A percentile compares a stretch with the other conserved stretches of the same genome.
Evolutionary conservation across 331 rosid species (phyloP).

Genomic region (Arachis monticola): DNA sequence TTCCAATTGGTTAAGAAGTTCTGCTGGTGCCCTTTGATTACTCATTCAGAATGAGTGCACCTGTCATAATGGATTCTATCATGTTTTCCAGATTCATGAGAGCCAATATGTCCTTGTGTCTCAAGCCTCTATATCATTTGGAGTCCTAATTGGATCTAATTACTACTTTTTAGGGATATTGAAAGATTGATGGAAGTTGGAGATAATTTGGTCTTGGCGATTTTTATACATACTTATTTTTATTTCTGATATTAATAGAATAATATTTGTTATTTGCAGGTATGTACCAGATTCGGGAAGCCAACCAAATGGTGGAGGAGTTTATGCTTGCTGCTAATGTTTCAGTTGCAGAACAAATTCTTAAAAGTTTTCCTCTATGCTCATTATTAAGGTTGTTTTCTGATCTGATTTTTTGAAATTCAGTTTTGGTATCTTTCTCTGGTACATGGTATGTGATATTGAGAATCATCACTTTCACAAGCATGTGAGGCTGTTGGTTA

Average conservation of each 20-base stretch:
- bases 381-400: slow-evolving; percentile 76
- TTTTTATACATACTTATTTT: background rate
- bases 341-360: slow-evolving; percentile 91
- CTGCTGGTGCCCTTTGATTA: slow-evolving; percentile 24
- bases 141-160: background rate
- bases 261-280: slow-evolving; percentile 53
- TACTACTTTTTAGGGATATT: background rate
- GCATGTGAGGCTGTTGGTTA: slow-evolving; percentile 13
- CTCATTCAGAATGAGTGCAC: slow-evolving; percentile 5
- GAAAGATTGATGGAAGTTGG: background rate
- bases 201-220: slow-evolving; percentile 10
- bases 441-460: background rate
- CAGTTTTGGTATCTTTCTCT: background rate
- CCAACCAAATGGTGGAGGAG: slow-evolving; percentile 99
- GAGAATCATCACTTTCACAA: slow-evolving; percentile 26
- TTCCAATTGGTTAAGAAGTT: slow-evolving; percentile 30
- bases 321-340: slow-evolving; percentile 99
- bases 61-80: slow-evolving; percentile 15
- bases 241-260: background rate
- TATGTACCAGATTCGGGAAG: slow-evolving; percentile 98
- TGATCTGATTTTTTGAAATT: slow-evolving; percentile 21
- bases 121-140: background rate
- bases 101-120: background rate
- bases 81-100: slow-evolving; percentile 18
- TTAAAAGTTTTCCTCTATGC: slow-evolving; percentile 72